A percentile compares a stretch with the other conserved stretches of the same genome.
Evolutionary conservation across 768 basidiomycete genomes (phyloP).

Genomic region (Trametes sanguinea): DNA sequence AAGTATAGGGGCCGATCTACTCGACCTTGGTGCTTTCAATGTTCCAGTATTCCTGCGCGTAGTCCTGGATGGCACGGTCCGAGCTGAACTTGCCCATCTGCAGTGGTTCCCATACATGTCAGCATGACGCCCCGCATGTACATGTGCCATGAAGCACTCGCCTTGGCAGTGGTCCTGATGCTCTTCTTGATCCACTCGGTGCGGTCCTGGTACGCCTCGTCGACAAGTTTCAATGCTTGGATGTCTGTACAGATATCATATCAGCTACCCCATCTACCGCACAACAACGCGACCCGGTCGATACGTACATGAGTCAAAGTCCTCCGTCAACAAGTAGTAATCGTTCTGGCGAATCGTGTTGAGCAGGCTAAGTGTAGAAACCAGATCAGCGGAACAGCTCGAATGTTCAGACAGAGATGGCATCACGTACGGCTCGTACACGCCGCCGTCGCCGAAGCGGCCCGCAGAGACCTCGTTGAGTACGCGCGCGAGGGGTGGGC

Average conservation of each 20-base stretch:
- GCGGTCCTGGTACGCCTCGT: slow-evolving; percentile 82
- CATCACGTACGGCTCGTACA: slow-evolving; percentile 83
- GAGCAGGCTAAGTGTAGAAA: slow-evolving; percentile 47
- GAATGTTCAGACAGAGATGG: slow-evolving; percentile 1
- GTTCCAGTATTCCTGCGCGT: slow-evolving; percentile 63
- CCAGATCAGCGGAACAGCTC: neutral
- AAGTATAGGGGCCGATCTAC: neutral
- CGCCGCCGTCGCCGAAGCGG: slow-evolving; percentile 72
- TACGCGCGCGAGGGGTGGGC: slow-evolving; percentile 77
- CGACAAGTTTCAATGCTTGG: slow-evolving; percentile 81
- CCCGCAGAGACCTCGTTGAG: slow-evolving; percentile 76
- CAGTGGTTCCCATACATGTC: neutral
- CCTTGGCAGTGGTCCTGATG: slow-evolving; percentile 80
- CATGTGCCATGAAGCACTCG: slow-evolving; percentile 21
- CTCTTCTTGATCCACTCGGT: slow-evolving; percentile 92
- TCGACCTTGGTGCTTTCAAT: slow-evolving; percentile 31
- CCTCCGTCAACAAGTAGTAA: slow-evolving; percentile 83
- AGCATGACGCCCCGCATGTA: slow-evolving; percentile 1
- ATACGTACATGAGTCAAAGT: slow-evolving; percentile 86
- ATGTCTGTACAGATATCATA: slow-evolving; percentile 54
- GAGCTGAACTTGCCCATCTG: slow-evolving; percentile 98
- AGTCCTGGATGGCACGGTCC: slow-evolving; percentile 89
- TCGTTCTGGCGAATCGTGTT: slow-evolving; percentile 78
- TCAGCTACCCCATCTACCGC: neutral
- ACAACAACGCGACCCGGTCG: neutral